A percentile compares a stretch with the other conserved stretches of the same genome.
Conservation (phyloP, 78 protist genomes). For the Pelomyxa schiedti region DNA sequence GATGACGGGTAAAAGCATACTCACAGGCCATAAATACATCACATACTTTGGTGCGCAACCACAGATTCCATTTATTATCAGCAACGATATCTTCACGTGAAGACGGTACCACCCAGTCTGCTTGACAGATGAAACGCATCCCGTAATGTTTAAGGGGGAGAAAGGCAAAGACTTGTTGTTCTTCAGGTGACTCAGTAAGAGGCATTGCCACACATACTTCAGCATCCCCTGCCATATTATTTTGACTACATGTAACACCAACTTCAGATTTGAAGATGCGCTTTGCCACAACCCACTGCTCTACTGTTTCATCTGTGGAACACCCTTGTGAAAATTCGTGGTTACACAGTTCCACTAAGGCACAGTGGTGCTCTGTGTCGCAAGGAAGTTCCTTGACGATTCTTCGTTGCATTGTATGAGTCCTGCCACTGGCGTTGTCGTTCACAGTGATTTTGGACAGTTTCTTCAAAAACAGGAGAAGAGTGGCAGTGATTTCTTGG, state of each 20-base stretch:
- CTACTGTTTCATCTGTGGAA: no score
- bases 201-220: background rate
- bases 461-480: background rate
- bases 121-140: conserved; percentile 25
- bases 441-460: background rate
- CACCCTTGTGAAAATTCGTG: no score
- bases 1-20: background rate
- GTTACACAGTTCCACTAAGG: no score
- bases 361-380: background rate
- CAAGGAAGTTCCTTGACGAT: background rate
- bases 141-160: conserved; percentile 43
- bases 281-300: background rate
- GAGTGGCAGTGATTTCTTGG: background rate
- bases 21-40: background rate
- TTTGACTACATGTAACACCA: background rate
- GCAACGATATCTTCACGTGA: conserved; percentile 29
- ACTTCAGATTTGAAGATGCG: background rate
- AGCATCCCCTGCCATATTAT: background rate
- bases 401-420: background rate
- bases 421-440: background rate
- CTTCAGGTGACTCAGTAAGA: background rate
- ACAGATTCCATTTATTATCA: conserved; percentile 18
- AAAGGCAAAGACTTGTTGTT: conserved; percentile 22
- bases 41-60: conserved; percentile 5
- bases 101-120: conserved; percentile 27